Percentiles rank a stretch among this genome's conserved stretches.
phyloP scores from a whole-genome alignment of 1,284 basidiomycete genomes.

The Heterobasidion irregulare region DNA sequence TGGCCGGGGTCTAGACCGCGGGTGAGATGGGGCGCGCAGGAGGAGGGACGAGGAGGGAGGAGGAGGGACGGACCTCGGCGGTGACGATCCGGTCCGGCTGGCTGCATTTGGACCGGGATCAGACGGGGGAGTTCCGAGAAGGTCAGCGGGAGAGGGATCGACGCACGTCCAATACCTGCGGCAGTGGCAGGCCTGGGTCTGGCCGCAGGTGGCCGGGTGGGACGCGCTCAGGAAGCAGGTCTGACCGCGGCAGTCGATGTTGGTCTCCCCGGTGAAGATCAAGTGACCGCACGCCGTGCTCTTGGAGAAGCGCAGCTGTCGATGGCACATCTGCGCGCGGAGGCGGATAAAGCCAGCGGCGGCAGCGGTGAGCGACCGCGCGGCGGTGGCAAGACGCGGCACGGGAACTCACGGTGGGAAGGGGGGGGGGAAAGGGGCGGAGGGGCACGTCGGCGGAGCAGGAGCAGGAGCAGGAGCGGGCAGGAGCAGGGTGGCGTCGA shows the following conservation, averaged over 20 bases:
- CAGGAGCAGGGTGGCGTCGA: no score
- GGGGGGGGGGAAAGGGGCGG: background rate
- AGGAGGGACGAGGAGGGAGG: background rate
- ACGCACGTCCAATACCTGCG: conserved; percentile 50
- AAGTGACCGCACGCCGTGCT: conserved; percentile 46
- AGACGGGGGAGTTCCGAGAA: background rate
- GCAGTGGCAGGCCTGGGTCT: conserved; percentile 33
- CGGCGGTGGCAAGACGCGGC: no score
- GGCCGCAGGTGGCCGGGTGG: conserved; percentile 40
- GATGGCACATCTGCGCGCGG: conserved; percentile 49
- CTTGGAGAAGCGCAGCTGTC: conserved; percentile 44
- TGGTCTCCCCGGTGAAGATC: conserved; percentile 36
- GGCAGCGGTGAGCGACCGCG: background rate
- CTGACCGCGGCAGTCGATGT: conserved; percentile 43
- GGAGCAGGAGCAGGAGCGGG: background rate
- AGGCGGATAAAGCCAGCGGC: background rate
- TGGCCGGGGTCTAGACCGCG: background rate
- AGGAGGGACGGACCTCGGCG: conserved; percentile 16
- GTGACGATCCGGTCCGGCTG: conserved; percentile 22
- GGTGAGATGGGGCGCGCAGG: background rate
- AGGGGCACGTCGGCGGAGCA: background rate
- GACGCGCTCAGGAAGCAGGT: conserved; percentile 37
- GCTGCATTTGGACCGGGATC: conserved; percentile 10
- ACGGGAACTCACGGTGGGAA: background rate
- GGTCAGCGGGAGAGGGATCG: conserved; percentile 9